Evolutionary conservation across 2,329 filamentous ascomycete genomes (phyloP).

Genomic region (Escovopsis sp.): DNA sequence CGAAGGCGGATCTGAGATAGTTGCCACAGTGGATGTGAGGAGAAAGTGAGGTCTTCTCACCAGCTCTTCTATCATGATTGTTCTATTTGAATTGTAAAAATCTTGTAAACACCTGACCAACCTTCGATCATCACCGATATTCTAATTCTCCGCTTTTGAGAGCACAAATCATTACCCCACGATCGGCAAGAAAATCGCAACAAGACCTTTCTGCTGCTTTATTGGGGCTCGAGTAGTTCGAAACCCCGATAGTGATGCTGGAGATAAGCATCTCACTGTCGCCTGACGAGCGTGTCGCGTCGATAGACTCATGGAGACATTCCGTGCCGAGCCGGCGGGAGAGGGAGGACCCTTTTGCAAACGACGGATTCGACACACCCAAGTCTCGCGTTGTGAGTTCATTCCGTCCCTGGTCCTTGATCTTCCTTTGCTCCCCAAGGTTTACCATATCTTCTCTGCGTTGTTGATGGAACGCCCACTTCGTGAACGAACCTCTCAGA

Average conservation of each 20-base stretch:
- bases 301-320: constrained; percentile 20
- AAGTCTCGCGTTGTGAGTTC: constrained; percentile 18
- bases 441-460: not conserved
- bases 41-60: too few relatives aligned
- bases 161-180: too few relatives aligned
- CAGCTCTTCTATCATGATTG: too few relatives aligned
- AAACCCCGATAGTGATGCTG: not conserved
- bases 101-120: too few relatives aligned
- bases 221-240: too few relatives aligned
- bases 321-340: constrained; percentile 21
- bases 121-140: too few relatives aligned
- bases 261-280: not conserved
- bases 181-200: too few relatives aligned
- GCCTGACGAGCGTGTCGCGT: constrained; percentile 5
- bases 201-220: too few relatives aligned
- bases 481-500: too few relatives aligned
- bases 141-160: too few relatives aligned
- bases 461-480: too few relatives aligned
- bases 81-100: too few relatives aligned
- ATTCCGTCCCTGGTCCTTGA: not conserved
- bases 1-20: constrained; percentile 21
- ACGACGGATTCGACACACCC: constrained; percentile 17
- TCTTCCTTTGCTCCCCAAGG: not conserved
- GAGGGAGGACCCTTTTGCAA: constrained; percentile 20
- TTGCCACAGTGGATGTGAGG: constrained; percentile 7